These are phyloP conservation scores for Helotiales sp. DNA, from an alignment of 2,329 filamentous ascomycete species.

Conservation along the genomic window DNA sequence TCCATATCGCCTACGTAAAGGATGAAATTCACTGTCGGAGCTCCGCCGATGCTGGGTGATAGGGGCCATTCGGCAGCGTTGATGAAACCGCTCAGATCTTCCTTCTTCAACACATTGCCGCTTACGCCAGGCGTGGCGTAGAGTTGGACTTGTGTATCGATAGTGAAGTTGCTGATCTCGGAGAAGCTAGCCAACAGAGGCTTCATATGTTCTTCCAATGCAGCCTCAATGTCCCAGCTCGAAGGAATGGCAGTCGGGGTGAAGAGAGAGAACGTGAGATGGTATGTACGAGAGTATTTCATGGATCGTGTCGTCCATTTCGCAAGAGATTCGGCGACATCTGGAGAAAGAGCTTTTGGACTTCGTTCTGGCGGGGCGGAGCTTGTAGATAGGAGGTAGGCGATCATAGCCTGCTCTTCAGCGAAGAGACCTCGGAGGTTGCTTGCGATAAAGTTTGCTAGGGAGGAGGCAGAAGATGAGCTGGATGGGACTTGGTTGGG, in stretches of 20 bases:
- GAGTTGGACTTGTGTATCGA: slow-evolving; percentile 94
- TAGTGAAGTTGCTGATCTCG: slow-evolving; percentile 89
- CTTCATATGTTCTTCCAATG: slow-evolving; percentile 76
- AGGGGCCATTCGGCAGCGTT: slow-evolving; percentile 98
- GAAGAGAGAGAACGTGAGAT: slow-evolving; percentile 94
- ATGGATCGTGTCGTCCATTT: slow-evolving; percentile 81
- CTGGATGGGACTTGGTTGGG: slow-evolving; percentile 65
- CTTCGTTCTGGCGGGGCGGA: slow-evolving; percentile 51
- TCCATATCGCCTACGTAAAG: slow-evolving; percentile 73
- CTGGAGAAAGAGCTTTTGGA: slow-evolving; percentile 48
- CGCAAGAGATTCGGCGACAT: slow-evolving; percentile 55
- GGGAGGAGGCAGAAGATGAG: slow-evolving; percentile 73
- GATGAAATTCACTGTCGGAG: slow-evolving; percentile 94
- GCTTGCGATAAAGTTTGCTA: slow-evolving; percentile 74
- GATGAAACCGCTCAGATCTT: slow-evolving; percentile 91
- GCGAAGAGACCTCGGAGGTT: slow-evolving; percentile 77
- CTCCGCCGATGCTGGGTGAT: slow-evolving; percentile 87
- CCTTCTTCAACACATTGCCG: slow-evolving; percentile 67
- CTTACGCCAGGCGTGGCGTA: slow-evolving; percentile 74
- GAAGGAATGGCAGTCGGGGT: slow-evolving; percentile 76
- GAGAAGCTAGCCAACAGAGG: slow-evolving; percentile 79
- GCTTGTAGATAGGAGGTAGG: slow-evolving; percentile 66
- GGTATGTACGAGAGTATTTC: slow-evolving; percentile 91
- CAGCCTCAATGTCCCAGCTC: slow-evolving; percentile 86
- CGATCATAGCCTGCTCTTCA: slow-evolving; percentile 86